phyloP scores from a whole-genome alignment of 2,329 filamentous ascomycete genomes.

The Sporothrix brunneoviolacea region DNA sequence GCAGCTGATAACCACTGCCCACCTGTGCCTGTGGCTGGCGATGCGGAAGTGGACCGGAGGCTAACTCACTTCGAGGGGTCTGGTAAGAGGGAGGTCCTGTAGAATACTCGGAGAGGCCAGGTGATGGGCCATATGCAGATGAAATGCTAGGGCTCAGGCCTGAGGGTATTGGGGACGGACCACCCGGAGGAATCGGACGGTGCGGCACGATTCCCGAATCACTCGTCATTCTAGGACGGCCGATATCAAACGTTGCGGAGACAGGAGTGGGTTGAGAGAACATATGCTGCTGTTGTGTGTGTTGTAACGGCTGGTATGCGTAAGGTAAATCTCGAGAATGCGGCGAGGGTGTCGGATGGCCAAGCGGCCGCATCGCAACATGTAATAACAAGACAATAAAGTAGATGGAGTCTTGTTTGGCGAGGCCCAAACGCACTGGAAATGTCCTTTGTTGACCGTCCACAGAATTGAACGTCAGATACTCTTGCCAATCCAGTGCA shows the following conservation, averaged over 20 bases:
- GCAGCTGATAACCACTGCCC: slow-evolving; percentile 35
- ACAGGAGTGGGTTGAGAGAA: slow-evolving; percentile 40
- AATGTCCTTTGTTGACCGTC: slow-evolving; percentile 47
- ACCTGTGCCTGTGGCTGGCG: slow-evolving; percentile 14
- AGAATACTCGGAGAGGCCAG: slow-evolving; percentile 38
- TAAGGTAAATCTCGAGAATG: slow-evolving; percentile 37
- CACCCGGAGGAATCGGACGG: slow-evolving; percentile 18
- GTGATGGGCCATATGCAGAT: slow-evolving; percentile 40
- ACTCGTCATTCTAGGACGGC: slow-evolving; percentile 33
- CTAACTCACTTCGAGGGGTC: slow-evolving; percentile 46
- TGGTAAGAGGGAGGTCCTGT: slow-evolving; percentile 42
- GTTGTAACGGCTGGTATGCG: slow-evolving; percentile 34
- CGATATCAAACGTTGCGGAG: slow-evolving; percentile 41
- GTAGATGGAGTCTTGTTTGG: slow-evolving; percentile 55
- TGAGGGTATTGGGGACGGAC: slow-evolving; percentile 25
- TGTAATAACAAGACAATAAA: slow-evolving; percentile 50
- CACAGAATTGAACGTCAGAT: slow-evolving; percentile 45
- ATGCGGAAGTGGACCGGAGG: slow-evolving; percentile 27
- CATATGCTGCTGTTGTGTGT: slow-evolving; percentile 23
- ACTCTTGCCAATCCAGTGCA: slow-evolving; percentile 46
- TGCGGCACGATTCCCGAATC: slow-evolving; percentile 22
- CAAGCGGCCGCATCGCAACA: slow-evolving; percentile 30
- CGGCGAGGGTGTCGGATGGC: slow-evolving; percentile 40
- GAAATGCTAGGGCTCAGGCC: slow-evolving; percentile 37
- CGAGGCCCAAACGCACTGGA: slow-evolving; percentile 48